phyloP scores from a whole-genome alignment of 2,329 filamentous ascomycete species.

The Cadophora malorum region DNA sequence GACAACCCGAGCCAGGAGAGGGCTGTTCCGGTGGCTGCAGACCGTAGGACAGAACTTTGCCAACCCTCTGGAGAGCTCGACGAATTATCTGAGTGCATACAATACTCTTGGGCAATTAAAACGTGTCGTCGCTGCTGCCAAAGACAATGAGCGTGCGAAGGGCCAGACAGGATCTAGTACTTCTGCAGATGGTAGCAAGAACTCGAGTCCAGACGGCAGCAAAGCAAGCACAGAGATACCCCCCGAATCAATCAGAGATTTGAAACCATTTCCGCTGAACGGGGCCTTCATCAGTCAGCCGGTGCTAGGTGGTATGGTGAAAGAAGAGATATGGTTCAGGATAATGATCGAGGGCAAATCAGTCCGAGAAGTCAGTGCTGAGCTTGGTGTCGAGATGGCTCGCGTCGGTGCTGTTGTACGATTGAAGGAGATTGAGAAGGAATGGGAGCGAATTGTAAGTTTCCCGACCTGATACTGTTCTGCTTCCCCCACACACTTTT shows the following conservation, averaged over 20 bases:
- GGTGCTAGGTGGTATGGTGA: constrained; percentile 68
- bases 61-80: constrained; percentile 40
- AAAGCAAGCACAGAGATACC: constrained; percentile 34
- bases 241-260: constrained; percentile 34
- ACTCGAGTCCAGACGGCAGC: constrained; percentile 5
- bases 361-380: constrained; percentile 67
- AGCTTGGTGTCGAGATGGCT: constrained; percentile 70
- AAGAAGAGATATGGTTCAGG: constrained; percentile 66
- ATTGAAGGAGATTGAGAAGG: constrained; percentile 71
- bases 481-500: constrained; percentile 30
- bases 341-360: constrained; percentile 62
- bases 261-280: constrained; percentile 68
- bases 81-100: constrained; percentile 46
- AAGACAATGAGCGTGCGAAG: constrained; percentile 16
- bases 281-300: constrained; percentile 63
- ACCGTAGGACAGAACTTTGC: constrained; percentile 38
- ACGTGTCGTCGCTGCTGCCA: constrained; percentile 33
- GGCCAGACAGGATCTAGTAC: not conserved
- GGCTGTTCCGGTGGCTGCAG: constrained; percentile 43
- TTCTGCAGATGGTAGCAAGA: constrained; percentile 6
- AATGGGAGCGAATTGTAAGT: constrained; percentile 69
- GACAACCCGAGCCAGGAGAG: constrained; percentile 41
- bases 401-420: constrained; percentile 73
- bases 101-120: constrained; percentile 40
- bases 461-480: too few relatives aligned